Percentiles rank a stretch among this genome's conserved stretches.
These are phyloP conservation scores for Pyrenopolyporus hunteri DNA, from an alignment of 495 filamentous ascomycete species.

Conservation along the genomic window DNA sequence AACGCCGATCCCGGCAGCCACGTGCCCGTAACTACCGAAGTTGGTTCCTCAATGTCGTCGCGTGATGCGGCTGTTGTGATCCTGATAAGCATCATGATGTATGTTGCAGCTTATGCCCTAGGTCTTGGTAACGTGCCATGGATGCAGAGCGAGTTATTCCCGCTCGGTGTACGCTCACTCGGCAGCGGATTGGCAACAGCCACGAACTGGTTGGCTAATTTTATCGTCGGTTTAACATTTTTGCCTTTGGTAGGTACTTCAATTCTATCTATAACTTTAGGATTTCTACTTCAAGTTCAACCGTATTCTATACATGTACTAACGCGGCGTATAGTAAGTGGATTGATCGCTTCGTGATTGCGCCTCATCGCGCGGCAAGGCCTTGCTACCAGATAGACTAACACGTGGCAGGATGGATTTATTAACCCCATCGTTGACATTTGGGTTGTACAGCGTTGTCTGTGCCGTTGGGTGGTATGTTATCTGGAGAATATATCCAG, in stretches of 20 bases:
- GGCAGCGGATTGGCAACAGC: constrained; percentile 84
- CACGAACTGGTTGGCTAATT: constrained; percentile 89
- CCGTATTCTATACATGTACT: not conserved
- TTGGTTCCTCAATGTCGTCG: constrained; percentile 19
- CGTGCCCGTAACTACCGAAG: constrained; percentile 3
- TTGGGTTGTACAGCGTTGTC: constrained; percentile 73
- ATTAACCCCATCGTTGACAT: constrained; percentile 77
- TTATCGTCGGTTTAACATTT: constrained; percentile 86
- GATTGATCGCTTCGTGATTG: not conserved
- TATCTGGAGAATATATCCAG: constrained; percentile 79
- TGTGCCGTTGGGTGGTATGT: constrained; percentile 70
- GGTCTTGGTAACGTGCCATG: constrained; percentile 93
- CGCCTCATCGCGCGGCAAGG: not conserved
- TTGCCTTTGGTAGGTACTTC: constrained; percentile 62
- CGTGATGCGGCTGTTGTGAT: constrained; percentile 60
- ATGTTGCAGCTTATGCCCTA: constrained; percentile 82
- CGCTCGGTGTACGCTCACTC: constrained; percentile 78
- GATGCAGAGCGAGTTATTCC: constrained; percentile 92
- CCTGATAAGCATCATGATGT: constrained; percentile 74
- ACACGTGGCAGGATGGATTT: constrained; percentile 62
- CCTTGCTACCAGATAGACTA: not conserved
- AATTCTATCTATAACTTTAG: not conserved
- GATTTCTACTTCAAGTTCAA: not conserved
- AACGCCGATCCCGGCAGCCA: constrained; percentile 35
- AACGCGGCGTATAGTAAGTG: constrained; percentile 30